phyloP scores from a whole-genome alignment of 78 protist species.

The Mantamonas sphyraenae region DNA sequence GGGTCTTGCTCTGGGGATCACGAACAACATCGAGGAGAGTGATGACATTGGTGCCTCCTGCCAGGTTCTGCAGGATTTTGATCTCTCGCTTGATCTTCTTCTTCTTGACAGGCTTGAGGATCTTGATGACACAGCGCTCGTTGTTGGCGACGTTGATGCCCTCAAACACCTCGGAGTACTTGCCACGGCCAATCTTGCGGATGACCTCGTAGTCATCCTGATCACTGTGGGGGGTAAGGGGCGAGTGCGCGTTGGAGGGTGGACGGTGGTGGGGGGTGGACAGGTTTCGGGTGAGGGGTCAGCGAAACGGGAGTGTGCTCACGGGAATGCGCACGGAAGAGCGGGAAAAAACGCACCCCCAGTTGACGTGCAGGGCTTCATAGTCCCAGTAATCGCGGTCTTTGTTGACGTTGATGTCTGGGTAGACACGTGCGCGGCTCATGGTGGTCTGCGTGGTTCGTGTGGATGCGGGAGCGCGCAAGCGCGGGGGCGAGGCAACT shows the following conservation, averaged over 20 bases:
- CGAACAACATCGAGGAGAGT: slow-evolving; percentile 68
- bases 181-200: slow-evolving; percentile 98
- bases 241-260: too few relatives aligned
- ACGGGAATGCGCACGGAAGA: too few relatives aligned
- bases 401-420: slow-evolving; percentile 27
- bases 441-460: too few relatives aligned
- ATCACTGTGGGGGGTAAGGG: too few relatives aligned
- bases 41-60: slow-evolving; percentile 79
- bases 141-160: slow-evolving; percentile 68
- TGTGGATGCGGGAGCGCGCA: too few relatives aligned
- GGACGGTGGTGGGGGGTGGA: too few relatives aligned
- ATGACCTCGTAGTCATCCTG: slow-evolving; percentile 89
- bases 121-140: background rate
- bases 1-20: slow-evolving; percentile 62
- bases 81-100: slow-evolving; percentile 82
- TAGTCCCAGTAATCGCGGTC: slow-evolving; percentile 70
- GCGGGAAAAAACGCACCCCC: slow-evolving; percentile 52
- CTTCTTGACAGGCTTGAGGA: slow-evolving; percentile 46
- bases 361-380: slow-evolving; percentile 37
- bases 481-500: too few relatives aligned
- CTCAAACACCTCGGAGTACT: slow-evolving; percentile 98
- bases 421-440: slow-evolving; percentile 23
- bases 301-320: too few relatives aligned
- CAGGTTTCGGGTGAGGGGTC: too few relatives aligned
- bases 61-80: slow-evolving; percentile 70